Percentiles rank a stretch among this genome's conserved stretches.
These are phyloP conservation scores for Lactarius evosmus DNA, from an alignment of 768 basidiomycete genomes.

Conservation along the genomic window DNA sequence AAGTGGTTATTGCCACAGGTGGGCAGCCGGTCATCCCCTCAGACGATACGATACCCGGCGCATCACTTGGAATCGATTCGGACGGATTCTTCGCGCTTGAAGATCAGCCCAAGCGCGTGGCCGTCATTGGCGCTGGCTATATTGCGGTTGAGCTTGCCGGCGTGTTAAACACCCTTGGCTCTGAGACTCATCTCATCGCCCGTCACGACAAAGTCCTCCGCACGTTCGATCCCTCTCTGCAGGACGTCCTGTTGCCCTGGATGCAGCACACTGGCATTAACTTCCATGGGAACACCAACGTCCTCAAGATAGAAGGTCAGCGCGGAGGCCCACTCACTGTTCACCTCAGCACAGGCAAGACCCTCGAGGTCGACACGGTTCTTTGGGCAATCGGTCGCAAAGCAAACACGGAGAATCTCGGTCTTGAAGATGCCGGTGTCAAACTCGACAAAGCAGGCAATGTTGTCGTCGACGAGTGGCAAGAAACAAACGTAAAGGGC, in stretches of 20 bases:
- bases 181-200: constrained; percentile 90
- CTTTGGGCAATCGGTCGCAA: constrained; percentile 95
- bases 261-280: constrained; percentile 94
- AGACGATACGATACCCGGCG: constrained; percentile 82
- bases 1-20: constrained; percentile 83
- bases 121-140: constrained; percentile 94
- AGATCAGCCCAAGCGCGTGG: constrained; percentile 89
- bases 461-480: constrained; percentile 86
- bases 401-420: constrained; percentile 73
- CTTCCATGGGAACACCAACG: constrained; percentile 73
- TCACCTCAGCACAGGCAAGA: constrained; percentile 69
- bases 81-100: constrained; percentile 96
- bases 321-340: constrained; percentile 73
- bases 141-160: constrained; percentile 98
- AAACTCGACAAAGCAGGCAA: constrained; percentile 77
- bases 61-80: constrained; percentile 84
- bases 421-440: constrained; percentile 74
- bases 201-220: constrained; percentile 86
- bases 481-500: constrained; percentile 68
- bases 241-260: constrained; percentile 82
- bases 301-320: constrained; percentile 71
- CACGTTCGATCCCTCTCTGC: constrained; percentile 85
- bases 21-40: constrained; percentile 78
- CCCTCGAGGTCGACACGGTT: constrained; percentile 79
- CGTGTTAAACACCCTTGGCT: constrained; percentile 84